phyloP scores from a whole-genome alignment of 179 eudicot genomes.

The Pouteria campechiana region DNA sequence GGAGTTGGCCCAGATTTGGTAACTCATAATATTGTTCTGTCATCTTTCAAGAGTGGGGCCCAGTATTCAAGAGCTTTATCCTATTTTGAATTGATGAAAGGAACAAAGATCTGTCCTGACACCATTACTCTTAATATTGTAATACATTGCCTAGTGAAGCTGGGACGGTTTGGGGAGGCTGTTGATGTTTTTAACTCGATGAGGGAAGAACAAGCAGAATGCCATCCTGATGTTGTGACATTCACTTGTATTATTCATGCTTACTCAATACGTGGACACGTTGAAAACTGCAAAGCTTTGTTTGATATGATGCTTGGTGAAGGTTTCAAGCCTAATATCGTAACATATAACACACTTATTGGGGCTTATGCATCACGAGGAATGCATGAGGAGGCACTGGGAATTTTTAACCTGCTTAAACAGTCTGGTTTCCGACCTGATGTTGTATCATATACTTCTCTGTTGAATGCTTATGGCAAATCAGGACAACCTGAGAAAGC shows the following conservation, averaged over 20 bases:
- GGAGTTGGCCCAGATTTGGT: conserved; percentile 97
- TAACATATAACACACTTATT: conserved; percentile 68
- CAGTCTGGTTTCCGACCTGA: conserved; percentile 56
- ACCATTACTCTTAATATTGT: conserved; percentile 72
- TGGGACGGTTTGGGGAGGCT: conserved; percentile 59
- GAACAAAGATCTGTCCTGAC: conserved; percentile 75
- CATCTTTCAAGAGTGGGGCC: conserved; percentile 81
- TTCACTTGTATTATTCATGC: conserved; percentile 88
- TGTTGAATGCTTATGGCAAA: conserved; percentile 89
- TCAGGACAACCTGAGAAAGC: conserved; percentile 82
- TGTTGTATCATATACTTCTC: conserved; percentile 80
- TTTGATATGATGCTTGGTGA: conserved; percentile 73
- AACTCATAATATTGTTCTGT: conserved; percentile 84
- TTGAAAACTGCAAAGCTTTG: conserved; percentile 68
- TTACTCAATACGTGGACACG: conserved; percentile 75
- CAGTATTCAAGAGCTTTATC: conserved; percentile 83
- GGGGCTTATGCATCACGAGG: conserved; percentile 87
- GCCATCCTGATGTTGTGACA: conserved; percentile 76
- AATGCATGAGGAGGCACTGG: conserved; percentile 54
- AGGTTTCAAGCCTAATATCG: conserved; percentile 73
- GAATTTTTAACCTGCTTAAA: conserved; percentile 55
- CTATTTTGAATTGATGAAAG: conserved; percentile 88
- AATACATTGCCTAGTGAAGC: conserved; percentile 74
- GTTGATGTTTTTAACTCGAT: conserved; percentile 59
- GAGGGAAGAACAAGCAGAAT: conserved; percentile 69